Evolutionary conservation across 2,329 filamentous ascomycete genomes (phyloP).

Genomic region (Pestalotiopsis sp.): DNA sequence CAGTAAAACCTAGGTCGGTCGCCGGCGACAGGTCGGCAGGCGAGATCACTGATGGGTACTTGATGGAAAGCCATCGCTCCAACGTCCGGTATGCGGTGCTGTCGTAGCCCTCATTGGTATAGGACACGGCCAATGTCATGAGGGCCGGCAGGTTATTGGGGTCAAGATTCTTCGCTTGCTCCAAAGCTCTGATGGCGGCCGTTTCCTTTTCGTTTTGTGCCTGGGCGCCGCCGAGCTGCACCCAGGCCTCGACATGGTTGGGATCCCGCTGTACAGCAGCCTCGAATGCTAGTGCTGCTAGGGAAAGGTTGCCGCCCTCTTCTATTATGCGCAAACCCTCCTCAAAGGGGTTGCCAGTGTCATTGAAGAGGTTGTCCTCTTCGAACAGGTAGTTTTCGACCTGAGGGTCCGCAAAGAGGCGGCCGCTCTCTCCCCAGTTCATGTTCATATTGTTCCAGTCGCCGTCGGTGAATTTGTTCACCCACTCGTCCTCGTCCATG

Average conservation of each 20-base stretch:
- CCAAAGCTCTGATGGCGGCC: slow-evolving; percentile 89
- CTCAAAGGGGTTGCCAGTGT: slow-evolving; percentile 82
- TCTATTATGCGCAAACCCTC: slow-evolving; percentile 93
- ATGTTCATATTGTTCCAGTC: slow-evolving; percentile 76
- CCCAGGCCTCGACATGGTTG: slow-evolving; percentile 90
- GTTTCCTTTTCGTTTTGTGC: slow-evolving; percentile 99
- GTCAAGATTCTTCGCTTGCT: slow-evolving; percentile 87
- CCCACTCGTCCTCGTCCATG: slow-evolving; percentile 63
- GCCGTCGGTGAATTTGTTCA: slow-evolving; percentile 73
- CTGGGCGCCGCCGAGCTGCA: slow-evolving; percentile 86
- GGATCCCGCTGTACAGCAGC: slow-evolving; percentile 90
- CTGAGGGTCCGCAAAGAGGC: slow-evolving; percentile 66
- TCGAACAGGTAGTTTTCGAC: slow-evolving; percentile 94
- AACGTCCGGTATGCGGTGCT: slow-evolving; percentile 94
- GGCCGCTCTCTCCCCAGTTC: slow-evolving; percentile 57
- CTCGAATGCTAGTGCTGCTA: slow-evolving; percentile 94
- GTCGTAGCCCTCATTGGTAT: slow-evolving; percentile 99
- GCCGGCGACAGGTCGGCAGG: slow-evolving; percentile 72
- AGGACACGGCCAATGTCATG: slow-evolving; percentile 94
- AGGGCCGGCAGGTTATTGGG: slow-evolving; percentile 84
- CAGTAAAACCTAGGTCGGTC: slow-evolving; percentile 90
- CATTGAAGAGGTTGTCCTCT: slow-evolving; percentile 86
- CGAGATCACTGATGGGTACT: slow-evolving; percentile 83
- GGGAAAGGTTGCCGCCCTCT: slow-evolving; percentile 89
- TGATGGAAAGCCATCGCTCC: slow-evolving; percentile 94